Conservation (phyloP, 1,284 basidiomycete species). For the Malassezia nana region DNA sequence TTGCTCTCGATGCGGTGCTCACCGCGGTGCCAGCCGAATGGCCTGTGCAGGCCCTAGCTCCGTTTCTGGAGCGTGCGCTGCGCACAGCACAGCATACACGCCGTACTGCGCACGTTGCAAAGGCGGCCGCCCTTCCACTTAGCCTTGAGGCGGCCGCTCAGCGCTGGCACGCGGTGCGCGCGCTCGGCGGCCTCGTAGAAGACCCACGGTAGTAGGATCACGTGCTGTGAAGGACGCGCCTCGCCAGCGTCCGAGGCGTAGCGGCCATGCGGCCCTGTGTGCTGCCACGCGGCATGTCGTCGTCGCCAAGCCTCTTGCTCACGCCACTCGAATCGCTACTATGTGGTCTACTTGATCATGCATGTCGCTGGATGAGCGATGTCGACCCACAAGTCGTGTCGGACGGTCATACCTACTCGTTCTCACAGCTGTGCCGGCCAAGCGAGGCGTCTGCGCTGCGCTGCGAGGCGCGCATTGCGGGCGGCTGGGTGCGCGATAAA, state of each 20-base stretch:
- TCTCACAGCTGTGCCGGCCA: conserved; percentile 13
- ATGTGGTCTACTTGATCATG: conserved; percentile 35
- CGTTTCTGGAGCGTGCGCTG: conserved; percentile 30
- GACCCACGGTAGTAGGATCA: conserved; percentile 20
- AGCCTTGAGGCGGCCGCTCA: conserved; percentile 29
- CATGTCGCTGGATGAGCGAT: conserved; percentile 30
- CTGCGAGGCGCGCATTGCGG: conserved; percentile 54
- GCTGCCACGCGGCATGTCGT: background rate
- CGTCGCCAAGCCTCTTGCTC: background rate
- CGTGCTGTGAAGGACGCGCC: background rate
- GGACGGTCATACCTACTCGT: conserved; percentile 21
- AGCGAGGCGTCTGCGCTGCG: conserved; percentile 1
- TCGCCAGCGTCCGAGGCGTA: background rate
- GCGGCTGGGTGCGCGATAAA: conserved; percentile 97
- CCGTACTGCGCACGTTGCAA: conserved; percentile 25
- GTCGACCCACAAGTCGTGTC: conserved; percentile 21
- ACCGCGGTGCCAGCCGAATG: conserved; percentile 29
- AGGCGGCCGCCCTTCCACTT: conserved; percentile 25
- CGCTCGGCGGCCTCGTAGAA: conserved; percentile 27
- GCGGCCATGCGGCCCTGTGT: background rate
- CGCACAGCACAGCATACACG: conserved; percentile 23
- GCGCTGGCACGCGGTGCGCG: conserved; percentile 26
- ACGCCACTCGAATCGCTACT: conserved; percentile 10
- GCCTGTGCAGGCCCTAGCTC: conserved; percentile 28
- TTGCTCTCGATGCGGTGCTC: conserved; percentile 29